Percentiles rank a stretch among this genome's conserved stretches.
These are phyloP conservation scores for Monosporascus sp. DNA, from an alignment of 2,329 filamentous ascomycete genomes.

Conservation along the genomic window DNA sequence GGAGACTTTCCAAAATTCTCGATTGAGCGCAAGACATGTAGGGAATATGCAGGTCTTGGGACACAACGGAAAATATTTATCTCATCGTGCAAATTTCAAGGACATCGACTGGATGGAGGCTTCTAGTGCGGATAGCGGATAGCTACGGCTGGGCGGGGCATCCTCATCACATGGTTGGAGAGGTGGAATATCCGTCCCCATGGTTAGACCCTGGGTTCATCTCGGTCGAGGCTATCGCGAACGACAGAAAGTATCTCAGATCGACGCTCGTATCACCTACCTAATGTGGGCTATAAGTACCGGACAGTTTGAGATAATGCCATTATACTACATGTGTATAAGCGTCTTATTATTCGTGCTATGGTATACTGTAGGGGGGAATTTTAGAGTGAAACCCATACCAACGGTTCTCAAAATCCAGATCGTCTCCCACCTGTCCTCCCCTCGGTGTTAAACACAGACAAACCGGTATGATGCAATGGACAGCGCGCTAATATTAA, in stretches of 20 bases:
- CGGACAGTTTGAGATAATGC: not conserved
- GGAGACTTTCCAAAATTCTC: not conserved
- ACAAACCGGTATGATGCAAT: not conserved
- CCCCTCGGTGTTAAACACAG: not conserved
- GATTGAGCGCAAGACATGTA: not conserved
- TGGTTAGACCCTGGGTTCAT: not conserved
- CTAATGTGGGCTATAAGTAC: no score
- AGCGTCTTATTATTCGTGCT: not conserved
- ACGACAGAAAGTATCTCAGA: not conserved
- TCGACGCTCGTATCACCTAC: not conserved
- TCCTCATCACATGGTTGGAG: not conserved
- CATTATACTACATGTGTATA: not conserved
- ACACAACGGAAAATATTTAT: not conserved
- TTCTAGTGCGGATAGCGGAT: slow-evolving; percentile 1
- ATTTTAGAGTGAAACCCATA: no score
- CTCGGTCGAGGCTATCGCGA: not conserved
- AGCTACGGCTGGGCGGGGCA: not conserved
- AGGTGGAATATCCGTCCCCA: not conserved
- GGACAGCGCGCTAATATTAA: not conserved
- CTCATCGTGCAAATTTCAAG: not conserved
- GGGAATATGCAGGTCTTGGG: not conserved
- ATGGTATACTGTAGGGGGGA: no score
- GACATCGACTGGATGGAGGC: not conserved
- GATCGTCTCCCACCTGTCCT: not conserved
- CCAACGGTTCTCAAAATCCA: not conserved